Evolutionary conservation across 495 filamentous ascomycete species (phyloP).

Genomic region (Chaetomium fimeti): DNA sequence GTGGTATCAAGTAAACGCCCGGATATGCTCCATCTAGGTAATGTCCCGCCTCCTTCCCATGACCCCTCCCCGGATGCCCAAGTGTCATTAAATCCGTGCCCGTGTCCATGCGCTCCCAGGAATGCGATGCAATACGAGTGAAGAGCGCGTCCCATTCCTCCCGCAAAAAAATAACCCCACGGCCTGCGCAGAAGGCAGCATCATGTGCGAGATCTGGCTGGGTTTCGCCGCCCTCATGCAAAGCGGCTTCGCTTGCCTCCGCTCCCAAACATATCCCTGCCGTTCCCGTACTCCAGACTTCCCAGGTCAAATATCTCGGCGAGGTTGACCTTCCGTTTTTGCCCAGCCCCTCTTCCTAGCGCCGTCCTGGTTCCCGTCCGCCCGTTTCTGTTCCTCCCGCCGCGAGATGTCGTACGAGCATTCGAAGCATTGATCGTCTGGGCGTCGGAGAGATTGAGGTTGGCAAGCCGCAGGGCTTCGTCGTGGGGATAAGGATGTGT

Average conservation of each 20-base stretch:
- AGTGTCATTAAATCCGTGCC: conserved; percentile 11
- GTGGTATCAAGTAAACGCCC: conserved; percentile 29
- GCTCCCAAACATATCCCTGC: conserved; percentile 62
- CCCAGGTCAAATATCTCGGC: conserved; percentile 83
- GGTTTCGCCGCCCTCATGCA: conserved; percentile 43
- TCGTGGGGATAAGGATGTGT: conserved; percentile 67
- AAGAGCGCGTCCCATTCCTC: conserved; percentile 16
- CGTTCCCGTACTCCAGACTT: conserved; percentile 54
- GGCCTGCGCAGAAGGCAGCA: background rate
- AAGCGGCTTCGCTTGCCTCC: conserved; percentile 71
- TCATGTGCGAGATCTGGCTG: background rate
- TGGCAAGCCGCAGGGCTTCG: conserved; percentile 59
- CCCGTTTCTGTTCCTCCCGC: conserved; percentile 41
- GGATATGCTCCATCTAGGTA: conserved; percentile 25
- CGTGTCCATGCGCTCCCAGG: conserved; percentile 24
- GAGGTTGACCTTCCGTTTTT: conserved; percentile 74
- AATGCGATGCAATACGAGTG: conserved; percentile 19
- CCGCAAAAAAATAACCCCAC: conserved; percentile 6
- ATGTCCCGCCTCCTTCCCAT: conserved; percentile 1
- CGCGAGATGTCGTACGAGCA: conserved; percentile 47
- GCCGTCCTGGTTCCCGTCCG: conserved; percentile 44
- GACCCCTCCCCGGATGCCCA: conserved; percentile 1
- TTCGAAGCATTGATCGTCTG: conserved; percentile 27
- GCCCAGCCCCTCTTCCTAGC: conserved; percentile 61
- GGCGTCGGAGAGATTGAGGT: conserved; percentile 51